Base-by-base conservation (phyloP, 768 basidiomycete genomes). In the Cyclocybe aegerita region DNA sequence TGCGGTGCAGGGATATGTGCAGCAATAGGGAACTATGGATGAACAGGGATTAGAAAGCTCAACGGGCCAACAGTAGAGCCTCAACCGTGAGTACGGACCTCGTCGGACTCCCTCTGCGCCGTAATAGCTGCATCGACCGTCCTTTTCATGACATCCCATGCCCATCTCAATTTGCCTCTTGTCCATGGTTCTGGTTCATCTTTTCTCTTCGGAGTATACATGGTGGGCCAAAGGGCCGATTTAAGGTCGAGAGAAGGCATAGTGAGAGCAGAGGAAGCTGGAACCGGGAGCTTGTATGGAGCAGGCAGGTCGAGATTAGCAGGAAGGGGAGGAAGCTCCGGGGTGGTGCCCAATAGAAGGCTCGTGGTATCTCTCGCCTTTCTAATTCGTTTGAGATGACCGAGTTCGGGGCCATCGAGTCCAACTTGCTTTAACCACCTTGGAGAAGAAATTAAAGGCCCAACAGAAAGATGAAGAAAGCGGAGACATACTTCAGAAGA, bases 171-270 rank as follows among this genome's bases (percentile, higher is more conserved):
- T 49, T 82, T 81, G 0, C 77, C 83, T 23, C 72, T 66, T 3
- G 85, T 79, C 90, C 93, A 92, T 5, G 71, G 70, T 52, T 86
- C 81, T 1, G 72, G 67, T 50, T 89, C 86, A 59, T 79, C 81
- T 61, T 83, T 90, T 53, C 83, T 77, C 32, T 78, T 77, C 0
- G 89, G 89, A 3, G 83, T 75, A 57, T 82, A 92, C 10, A 83
- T 69, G 9, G 89, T 90, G 7, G 96, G 96, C 96, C 96, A 98
- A n/a, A 90, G 68, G 1, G 77, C 65, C 35, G 79, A 77, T 68
- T 95, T 94, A 32, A 82, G 63, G 38, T 67, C 64, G 15, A 92
- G 72, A 6, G 93, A 88, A 10, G 75, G 73, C 0, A 71, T 71
- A 0, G 90, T 92, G 4, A 86, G 70, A 0, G 93, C 92, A 9